Evolutionary conservation across 768 basidiomycete species (phyloP).

Genomic region (Albatrellus ellisii): DNA sequence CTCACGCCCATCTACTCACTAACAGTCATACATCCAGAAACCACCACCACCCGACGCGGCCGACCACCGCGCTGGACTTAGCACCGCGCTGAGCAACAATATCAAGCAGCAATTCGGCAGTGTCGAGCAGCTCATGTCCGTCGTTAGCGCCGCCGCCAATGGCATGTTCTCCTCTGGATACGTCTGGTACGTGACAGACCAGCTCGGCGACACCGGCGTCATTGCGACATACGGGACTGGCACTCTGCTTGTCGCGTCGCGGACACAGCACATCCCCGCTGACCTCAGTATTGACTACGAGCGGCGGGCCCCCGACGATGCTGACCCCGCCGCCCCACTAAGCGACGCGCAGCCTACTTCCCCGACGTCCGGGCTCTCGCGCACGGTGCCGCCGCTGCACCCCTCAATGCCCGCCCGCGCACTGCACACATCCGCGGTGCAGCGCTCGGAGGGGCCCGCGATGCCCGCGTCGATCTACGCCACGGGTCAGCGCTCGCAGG

Average conservation of each 20-base stretch:
- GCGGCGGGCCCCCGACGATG: neutral
- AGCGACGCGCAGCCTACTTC: neutral
- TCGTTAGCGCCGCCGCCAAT: slow-evolving; percentile 59
- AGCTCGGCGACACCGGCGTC: slow-evolving; percentile 46
- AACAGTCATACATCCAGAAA: slow-evolving; percentile 14
- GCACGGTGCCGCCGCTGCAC: neutral
- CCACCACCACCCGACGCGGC: slow-evolving; percentile 20
- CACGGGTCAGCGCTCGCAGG: slow-evolving; percentile 18
- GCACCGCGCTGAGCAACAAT: slow-evolving; percentile 23
- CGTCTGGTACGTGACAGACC: slow-evolving; percentile 80
- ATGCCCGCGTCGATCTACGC: neutral
- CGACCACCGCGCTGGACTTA: slow-evolving; percentile 19
- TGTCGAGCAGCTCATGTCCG: slow-evolving; percentile 55
- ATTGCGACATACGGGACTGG: slow-evolving; percentile 83
- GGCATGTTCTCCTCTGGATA: slow-evolving; percentile 75
- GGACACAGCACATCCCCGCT: neutral
- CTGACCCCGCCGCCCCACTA: neutral
- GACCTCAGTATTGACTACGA: neutral
- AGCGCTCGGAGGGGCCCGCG: neutral
- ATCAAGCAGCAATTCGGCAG: slow-evolving; percentile 46
- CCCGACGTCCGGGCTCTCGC: slow-evolving; percentile 3
- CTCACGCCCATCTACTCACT: neutral
- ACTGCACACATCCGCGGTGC: neutral
- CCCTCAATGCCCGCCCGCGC: slow-evolving; percentile 4
- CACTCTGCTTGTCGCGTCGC: slow-evolving; percentile 55